phyloP scores from a whole-genome alignment of 345 rosid genomes.

The Durio zibethinus region DNA sequence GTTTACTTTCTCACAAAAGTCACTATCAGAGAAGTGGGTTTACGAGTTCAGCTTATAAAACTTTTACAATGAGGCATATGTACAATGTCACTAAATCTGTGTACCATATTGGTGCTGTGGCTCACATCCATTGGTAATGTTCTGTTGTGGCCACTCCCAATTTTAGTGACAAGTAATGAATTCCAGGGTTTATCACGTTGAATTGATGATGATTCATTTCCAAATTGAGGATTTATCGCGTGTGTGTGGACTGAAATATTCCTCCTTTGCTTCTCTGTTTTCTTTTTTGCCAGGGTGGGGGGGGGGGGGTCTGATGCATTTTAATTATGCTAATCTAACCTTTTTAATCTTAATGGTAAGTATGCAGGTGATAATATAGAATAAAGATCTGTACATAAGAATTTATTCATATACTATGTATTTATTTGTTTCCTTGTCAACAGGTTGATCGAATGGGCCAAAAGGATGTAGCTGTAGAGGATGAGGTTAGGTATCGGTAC shows the following conservation, averaged over 20 bases:
- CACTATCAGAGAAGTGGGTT: not conserved
- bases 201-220: not conserved
- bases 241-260: not conserved
- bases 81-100: not conserved
- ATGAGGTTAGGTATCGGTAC: constrained; percentile 80
- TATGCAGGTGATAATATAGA: not conserved
- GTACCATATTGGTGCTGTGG: not conserved
- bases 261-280: not conserved
- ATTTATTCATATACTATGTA: not conserved
- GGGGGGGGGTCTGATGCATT: not conserved
- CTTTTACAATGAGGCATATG: not conserved
- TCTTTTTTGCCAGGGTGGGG: not conserved
- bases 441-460: constrained; percentile 84
- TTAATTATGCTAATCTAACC: not conserved
- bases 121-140: not conserved
- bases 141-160: not conserved
- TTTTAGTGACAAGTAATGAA: not conserved
- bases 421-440: constrained; percentile 25
- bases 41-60: not conserved
- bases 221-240: not conserved
- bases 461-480: constrained; percentile 68
- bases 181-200: not conserved
- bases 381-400: not conserved
- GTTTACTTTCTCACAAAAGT: not conserved
- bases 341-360: not conserved